A percentile compares a stretch with the other conserved stretches of the same genome.
phyloP scores from a whole-genome alignment of 331 rosid genomes.

The Spiraea crenata region DNA sequence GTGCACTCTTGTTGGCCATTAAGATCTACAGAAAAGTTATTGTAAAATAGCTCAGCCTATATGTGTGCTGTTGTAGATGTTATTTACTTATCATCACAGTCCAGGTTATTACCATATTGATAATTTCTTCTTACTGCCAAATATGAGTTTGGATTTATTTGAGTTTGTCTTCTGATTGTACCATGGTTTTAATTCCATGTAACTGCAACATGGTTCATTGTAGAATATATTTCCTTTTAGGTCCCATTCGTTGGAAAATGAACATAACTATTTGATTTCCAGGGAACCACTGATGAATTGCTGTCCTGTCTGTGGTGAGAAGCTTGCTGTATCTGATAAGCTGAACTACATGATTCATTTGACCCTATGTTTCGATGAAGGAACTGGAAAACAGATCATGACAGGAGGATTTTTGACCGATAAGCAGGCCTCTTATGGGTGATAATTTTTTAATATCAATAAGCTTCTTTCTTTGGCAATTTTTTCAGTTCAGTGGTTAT shows the following conservation, averaged over 20 bases:
- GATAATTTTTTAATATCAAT: slow-evolving; percentile 18
- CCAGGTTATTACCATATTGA: neutral
- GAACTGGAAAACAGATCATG: slow-evolving; percentile 97
- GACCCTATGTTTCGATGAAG: slow-evolving; percentile 93
- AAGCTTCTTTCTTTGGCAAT: neutral
- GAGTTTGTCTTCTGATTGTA: neutral
- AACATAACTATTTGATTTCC: slow-evolving; percentile 10
- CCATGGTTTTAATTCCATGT: slow-evolving; percentile 1
- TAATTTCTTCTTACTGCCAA: neutral
- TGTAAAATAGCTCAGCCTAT: neutral
- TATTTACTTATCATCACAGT: neutral
- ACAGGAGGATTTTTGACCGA: slow-evolving; percentile 96
- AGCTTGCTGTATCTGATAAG: slow-evolving; percentile 67
- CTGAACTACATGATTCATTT: slow-evolving; percentile 76
- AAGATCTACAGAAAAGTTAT: neutral
- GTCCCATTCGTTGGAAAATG: slow-evolving; percentile 8
- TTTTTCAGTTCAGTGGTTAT: slow-evolving; percentile 18
- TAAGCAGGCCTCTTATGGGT: slow-evolving; percentile 92
- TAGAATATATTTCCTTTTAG: slow-evolving; percentile 7
- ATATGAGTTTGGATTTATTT: neutral
- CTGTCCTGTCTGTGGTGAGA: slow-evolving; percentile 98
- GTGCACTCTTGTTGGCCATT: neutral
- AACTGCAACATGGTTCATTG: neutral
- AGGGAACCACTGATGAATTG: slow-evolving; percentile 81
- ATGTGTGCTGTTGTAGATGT: neutral